Percentiles rank a stretch among this genome's conserved stretches.
Evolutionary conservation across 2,329 filamentous ascomycete species (phyloP).

Genomic region (Dactylellina parvicollis): DNA sequence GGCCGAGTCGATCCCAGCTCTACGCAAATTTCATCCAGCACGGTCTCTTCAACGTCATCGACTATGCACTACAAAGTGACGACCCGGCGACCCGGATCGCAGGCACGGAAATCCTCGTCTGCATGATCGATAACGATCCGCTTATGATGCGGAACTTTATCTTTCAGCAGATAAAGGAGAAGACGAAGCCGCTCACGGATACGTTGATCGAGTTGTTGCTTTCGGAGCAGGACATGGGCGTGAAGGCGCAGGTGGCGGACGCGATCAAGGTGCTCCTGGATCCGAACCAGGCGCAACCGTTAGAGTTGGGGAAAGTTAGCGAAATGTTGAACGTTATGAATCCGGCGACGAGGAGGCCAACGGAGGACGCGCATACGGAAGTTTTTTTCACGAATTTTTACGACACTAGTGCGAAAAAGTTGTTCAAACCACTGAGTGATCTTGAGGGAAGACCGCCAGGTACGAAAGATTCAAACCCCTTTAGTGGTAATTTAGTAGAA

Average conservation of each 20-base stretch:
- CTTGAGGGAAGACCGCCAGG: slow-evolving; percentile 72
- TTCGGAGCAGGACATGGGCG: slow-evolving; percentile 89
- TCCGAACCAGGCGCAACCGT: slow-evolving; percentile 68
- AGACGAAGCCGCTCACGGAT: slow-evolving; percentile 85
- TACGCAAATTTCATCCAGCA: slow-evolving; percentile 91
- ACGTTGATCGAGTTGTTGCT: slow-evolving; percentile 91
- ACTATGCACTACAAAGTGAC: slow-evolving; percentile 84
- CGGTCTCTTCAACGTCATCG: slow-evolving; percentile 87
- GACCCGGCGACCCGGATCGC: slow-evolving; percentile 88
- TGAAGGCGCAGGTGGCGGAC: slow-evolving; percentile 95
- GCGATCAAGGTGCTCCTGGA: slow-evolving; percentile 93
- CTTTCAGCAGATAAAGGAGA: slow-evolving; percentile 89
- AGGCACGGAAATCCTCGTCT: slow-evolving; percentile 90
- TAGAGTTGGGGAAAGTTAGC: slow-evolving; percentile 69
- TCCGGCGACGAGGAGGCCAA: slow-evolving; percentile 41
- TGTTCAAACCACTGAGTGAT: slow-evolving; percentile 87
- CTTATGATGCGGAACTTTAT: slow-evolving; percentile 93
- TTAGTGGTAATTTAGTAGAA: no score
- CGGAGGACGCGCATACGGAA: slow-evolving; percentile 74
- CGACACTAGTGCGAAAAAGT: slow-evolving; percentile 80
- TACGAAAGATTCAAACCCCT: slow-evolving; percentile 61
- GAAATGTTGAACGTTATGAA: slow-evolving; percentile 56
- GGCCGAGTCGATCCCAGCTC: slow-evolving; percentile 78
- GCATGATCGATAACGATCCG: slow-evolving; percentile 94
- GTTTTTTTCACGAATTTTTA: slow-evolving; percentile 89